Evolutionary conservation across 2,329 filamentous ascomycete species (phyloP), one percentile per base, ranked within the genome.

Genomic region (Arthrobotrys entomopaga): DNA sequence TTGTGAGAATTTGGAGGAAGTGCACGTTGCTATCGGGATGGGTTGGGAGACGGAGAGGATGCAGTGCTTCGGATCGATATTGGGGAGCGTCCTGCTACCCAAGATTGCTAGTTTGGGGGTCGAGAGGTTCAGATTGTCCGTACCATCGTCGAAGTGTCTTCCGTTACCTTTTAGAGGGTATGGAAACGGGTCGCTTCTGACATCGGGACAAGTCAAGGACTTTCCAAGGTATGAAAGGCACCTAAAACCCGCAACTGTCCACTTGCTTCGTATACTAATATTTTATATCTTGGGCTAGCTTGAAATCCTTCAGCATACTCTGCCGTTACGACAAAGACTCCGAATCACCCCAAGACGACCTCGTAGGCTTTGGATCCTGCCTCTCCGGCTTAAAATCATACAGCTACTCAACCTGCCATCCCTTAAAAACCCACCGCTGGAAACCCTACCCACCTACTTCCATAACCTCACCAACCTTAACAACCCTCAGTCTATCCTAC

Each of bases 11-110:
- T 11, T 73, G 10, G 43, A 57, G 26, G 69, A 61, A 3, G 13
- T 73, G 6, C 61, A 73, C 43, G 34, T 73, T 8, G 69, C 69
- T 5, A 16, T 66, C 4, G 69, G 69, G 13, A 5, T 73, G 8
- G 69, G 69, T 10, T 49, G 19, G 20, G 56, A 66, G 1, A 66
- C 69, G 3, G 54, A 46, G 15, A 48, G 69, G 24, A 73, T 66
- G 61, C 2, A 16, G 20, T 34, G 10, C 0, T 73, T 50, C 22
- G 54, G 69, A 4, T 19, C 15, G 26, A 61, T 73, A 20, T 22
- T 73, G 29, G 42, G 29, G 11, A 56, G 10, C 10, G 11, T 40
- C 4, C 7, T 73, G 15, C 22, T 65, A 1, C 54, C 54, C 16
- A 56, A 19, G 15, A 40, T 66, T 11, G 19, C 40, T 2, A 52